Percentiles rank a stretch among this genome's conserved stretches.
phyloP scores from a whole-genome alignment of 257 asterid genomes.

The Lavandula angustifolia region DNA sequence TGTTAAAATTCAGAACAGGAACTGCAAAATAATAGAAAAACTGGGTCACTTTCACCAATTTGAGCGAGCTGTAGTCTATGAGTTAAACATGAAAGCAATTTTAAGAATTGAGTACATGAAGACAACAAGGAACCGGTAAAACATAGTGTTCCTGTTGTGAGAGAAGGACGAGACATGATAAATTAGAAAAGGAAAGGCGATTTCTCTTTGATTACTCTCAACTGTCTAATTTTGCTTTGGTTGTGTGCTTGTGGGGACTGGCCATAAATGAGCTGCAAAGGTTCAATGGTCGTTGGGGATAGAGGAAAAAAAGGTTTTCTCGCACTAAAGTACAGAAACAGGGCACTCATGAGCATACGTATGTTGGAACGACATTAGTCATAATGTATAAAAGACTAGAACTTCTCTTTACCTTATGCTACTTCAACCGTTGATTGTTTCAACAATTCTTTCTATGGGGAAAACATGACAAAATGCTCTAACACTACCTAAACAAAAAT shows the following conservation, averaged over 20 bases:
- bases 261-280: slow-evolving; percentile 20
- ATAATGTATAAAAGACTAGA: neutral
- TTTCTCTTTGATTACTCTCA: slow-evolving; percentile 23
- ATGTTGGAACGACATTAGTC: neutral
- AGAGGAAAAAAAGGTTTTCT: slow-evolving; percentile 10
- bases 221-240: slow-evolving; percentile 14
- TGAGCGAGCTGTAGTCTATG: slow-evolving; percentile 36
- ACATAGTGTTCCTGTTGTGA: slow-evolving; percentile 34
- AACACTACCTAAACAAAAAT: neutral
- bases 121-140: slow-evolving; percentile 35
- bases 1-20: slow-evolving; percentile 6
- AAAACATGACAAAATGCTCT: neutral
- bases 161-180: slow-evolving; percentile 45
- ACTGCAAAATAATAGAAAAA: slow-evolving; percentile 24
- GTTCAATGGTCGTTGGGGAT: slow-evolving; percentile 5
- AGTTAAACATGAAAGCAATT: slow-evolving; percentile 29
- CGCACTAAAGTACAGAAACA: slow-evolving; percentile 8
- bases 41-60: slow-evolving; percentile 42
- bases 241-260: slow-evolving; percentile 31
- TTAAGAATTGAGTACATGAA: slow-evolving; percentile 28
- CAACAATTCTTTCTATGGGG: neutral
- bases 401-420: neutral
- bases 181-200: slow-evolving; percentile 27
- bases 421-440: neutral
- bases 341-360: neutral